Evolutionary conservation across 768 basidiomycete genomes (phyloP).

Genomic region (Leccinellum luteum): DNA sequence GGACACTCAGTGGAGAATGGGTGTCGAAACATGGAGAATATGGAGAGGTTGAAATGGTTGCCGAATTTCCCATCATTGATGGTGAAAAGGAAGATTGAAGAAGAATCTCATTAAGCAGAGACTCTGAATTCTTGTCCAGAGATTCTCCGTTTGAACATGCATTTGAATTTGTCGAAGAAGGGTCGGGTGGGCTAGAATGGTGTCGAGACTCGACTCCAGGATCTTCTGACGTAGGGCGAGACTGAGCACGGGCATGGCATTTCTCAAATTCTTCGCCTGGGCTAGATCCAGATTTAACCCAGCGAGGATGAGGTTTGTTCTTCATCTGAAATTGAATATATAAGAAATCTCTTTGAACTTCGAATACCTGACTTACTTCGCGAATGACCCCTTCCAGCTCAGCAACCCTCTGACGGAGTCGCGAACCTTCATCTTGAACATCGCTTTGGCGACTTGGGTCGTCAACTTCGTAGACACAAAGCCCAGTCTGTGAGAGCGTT

Average conservation of each 20-base stretch:
- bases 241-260: constrained; percentile 21
- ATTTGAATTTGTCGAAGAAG: constrained; percentile 1
- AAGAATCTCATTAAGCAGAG: constrained; percentile 5
- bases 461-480: constrained; percentile 84
- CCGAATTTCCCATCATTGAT: constrained; percentile 31
- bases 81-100: constrained; percentile 32
- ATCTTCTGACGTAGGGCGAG: constrained; percentile 15
- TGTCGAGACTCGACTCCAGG: constrained; percentile 3
- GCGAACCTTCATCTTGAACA: constrained; percentile 58
- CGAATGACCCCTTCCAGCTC: constrained; percentile 83
- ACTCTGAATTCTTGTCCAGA: not conserved
- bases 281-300: constrained; percentile 37
- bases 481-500: constrained; percentile 53
- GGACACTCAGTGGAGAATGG: constrained; percentile 26
- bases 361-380: constrained; percentile 45
- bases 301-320: constrained; percentile 70
- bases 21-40: constrained; percentile 19
- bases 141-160: constrained; percentile 5
- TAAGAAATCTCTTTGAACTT: not conserved
- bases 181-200: constrained; percentile 2
- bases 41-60: constrained; percentile 7
- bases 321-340: constrained; percentile 46
- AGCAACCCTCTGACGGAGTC: constrained; percentile 70
- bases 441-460: constrained; percentile 58
- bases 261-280: constrained; percentile 27